Base-by-base conservation (phyloP, 768 basidiomycete species). In the Boletus pseudo-olivaceus region DNA sequence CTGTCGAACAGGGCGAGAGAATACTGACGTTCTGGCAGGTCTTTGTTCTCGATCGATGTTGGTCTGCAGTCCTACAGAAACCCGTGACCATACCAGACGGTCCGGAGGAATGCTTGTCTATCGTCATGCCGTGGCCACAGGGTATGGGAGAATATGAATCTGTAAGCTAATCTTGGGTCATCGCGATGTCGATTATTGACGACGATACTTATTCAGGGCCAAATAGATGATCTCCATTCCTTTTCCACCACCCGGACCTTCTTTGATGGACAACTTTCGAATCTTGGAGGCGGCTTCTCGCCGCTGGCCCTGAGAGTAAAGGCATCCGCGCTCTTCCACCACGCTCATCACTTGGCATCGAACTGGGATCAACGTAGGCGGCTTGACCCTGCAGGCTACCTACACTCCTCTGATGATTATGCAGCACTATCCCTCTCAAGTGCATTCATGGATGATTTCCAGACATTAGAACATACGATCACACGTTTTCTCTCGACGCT, bases 1-100 rank as follows among this genome's bases (percentile, higher is more conserved):
- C 78, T 38, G 67, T 84, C 45, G 82, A 83, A 59, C 83, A 85
- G 42, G 86, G 84, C 44, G 87, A 90, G 64, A 77, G 87, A 39
- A 83, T 90, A 52, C 68, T 84, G 37, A 78, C 88, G 0, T 93
- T 93, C 61, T 93, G 90, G 90, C 87, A 90, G 65, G 87, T 88
- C 11, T 93, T 84, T 69, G 82, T 82, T 62, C 74, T 91, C 58
- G 90, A 93, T 69, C 81, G 85, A 30, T 89, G 87, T 64, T 90
- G 88, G 87, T 88, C 88, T 20, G 83, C 85, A 6, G 80, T 83
- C 10, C 77, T 90, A 7, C 84, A 82, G 30, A 84, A 85, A 56
- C 87, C 88, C 5, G 73, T 76, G 10, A 75, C 83, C 39, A 82
- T 91, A 39, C 80, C 83, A 15, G 88, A 91, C 59, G 80, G 81